Conservation (phyloP, 345 rosid species). For the Hibiscus trionum region DNA sequence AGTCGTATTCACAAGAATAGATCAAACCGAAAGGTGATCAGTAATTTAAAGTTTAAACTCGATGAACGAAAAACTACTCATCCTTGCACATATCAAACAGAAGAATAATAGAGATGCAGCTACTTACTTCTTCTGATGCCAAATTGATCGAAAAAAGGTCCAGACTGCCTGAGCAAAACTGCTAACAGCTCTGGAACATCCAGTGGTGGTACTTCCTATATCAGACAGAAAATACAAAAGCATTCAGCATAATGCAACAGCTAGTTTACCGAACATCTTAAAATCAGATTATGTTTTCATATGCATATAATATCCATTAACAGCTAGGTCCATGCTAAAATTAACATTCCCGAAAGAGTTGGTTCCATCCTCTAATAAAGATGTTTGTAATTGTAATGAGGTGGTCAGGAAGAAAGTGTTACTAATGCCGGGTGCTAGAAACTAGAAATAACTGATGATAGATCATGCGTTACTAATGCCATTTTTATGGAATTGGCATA, state of each 20-base stretch:
- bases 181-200: constrained; percentile 88
- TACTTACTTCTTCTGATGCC: constrained; percentile 69
- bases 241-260: neutral
- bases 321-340: neutral
- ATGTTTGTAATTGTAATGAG: too few species aligned
- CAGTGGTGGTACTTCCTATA: constrained; percentile 75
- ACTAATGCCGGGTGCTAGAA: too few species aligned
- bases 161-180: constrained; percentile 79
- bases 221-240: neutral
- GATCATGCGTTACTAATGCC: too few species aligned
- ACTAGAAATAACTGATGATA: too few species aligned
- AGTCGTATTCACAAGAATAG: neutral
- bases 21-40: neutral
- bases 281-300: neutral
- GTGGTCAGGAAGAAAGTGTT: too few species aligned
- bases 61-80: neutral
- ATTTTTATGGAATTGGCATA: neutral
- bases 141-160: constrained; percentile 81
- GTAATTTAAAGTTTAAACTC: neutral
- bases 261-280: neutral
- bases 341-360: too few species aligned
- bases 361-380: too few species aligned
- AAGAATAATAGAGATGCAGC: neutral
- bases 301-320: neutral
- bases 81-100: neutral